phyloP scores from a whole-genome alignment of 1,139 yeast genomes.

The Kurtzmaniella quercitrusa region DNA sequence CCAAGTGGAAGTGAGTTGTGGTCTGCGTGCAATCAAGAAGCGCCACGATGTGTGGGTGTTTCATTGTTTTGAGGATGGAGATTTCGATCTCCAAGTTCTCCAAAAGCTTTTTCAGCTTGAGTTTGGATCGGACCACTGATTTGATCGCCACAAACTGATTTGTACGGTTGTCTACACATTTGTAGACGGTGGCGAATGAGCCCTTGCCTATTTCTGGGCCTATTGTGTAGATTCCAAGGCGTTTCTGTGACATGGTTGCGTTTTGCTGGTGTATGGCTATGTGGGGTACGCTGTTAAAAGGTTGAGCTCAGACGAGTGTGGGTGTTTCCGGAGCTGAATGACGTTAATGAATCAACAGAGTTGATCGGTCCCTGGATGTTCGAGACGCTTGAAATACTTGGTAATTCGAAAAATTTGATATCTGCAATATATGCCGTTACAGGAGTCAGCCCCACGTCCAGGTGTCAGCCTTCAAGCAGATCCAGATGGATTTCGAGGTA shows the following conservation, averaged over 20 bases:
- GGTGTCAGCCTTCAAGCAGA: too few relatives aligned
- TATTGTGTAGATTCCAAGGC: constrained; percentile 33
- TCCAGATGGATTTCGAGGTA: too few relatives aligned
- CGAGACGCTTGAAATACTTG: too few relatives aligned
- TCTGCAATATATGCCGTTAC: too few relatives aligned
- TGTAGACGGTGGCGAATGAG: constrained; percentile 47
- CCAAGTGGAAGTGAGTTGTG: constrained; percentile 72
- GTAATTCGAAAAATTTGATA: too few relatives aligned
- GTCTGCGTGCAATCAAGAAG: constrained; percentile 80
- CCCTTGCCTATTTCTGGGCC: constrained; percentile 51
- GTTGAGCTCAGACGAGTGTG: too few relatives aligned
- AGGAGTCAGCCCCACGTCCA: too few relatives aligned
- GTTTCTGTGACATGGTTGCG: constrained; percentile 1
- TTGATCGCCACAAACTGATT: constrained; percentile 77
- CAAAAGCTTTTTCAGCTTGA: constrained; percentile 78
- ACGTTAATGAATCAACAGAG: too few relatives aligned
- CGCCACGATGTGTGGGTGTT: constrained; percentile 90
- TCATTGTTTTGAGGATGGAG: constrained; percentile 74
- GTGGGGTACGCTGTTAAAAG: too few relatives aligned
- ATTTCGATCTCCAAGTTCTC: constrained; percentile 93
- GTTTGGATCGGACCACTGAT: constrained; percentile 76
- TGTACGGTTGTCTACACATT: constrained; percentile 39
- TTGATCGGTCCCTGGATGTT: too few relatives aligned
- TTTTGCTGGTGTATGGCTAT: too few relatives aligned
- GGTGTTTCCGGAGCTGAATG: too few relatives aligned